A percentile compares a stretch with the other conserved stretches of the same genome.
Evolutionary conservation across 2,329 filamentous ascomycete genomes (phyloP).

Genomic region (Aspergillus brunneoviolaceus): DNA sequence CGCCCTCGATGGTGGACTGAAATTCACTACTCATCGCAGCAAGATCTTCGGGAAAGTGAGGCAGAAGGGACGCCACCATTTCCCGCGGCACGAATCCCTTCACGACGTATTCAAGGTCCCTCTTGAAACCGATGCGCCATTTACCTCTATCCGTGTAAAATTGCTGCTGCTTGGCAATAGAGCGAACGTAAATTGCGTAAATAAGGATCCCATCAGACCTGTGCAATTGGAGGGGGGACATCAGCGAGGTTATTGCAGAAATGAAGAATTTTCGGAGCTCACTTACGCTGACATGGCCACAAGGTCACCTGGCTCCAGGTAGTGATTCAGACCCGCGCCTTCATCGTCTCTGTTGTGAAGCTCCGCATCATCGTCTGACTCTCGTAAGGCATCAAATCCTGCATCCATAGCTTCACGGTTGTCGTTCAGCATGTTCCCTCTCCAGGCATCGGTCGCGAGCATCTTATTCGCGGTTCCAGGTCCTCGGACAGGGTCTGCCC

Average conservation of each 20-base stretch:
- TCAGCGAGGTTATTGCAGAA: background rate
- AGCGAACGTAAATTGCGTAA: constrained; percentile 43
- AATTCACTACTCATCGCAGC: constrained; percentile 30
- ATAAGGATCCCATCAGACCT: constrained; percentile 29
- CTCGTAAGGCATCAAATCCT: constrained; percentile 26
- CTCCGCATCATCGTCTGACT: constrained; percentile 26
- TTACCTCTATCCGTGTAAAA: constrained; percentile 46
- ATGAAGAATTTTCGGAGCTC: too few relatives aligned
- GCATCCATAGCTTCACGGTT: constrained; percentile 27
- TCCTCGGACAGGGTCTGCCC: constrained; percentile 31
- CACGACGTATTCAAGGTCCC: constrained; percentile 49
- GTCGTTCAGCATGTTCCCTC: constrained; percentile 38
- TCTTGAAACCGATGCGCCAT: constrained; percentile 41
- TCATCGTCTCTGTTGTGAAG: constrained; percentile 31
- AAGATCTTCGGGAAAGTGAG: constrained; percentile 49
- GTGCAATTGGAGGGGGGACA: background rate
- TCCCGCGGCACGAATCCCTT: constrained; percentile 49
- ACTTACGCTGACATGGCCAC: constrained; percentile 37
- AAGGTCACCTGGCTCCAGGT: constrained; percentile 43
- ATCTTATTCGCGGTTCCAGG: constrained; percentile 18
- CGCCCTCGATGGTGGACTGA: constrained; percentile 41
- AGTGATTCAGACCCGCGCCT: constrained; percentile 27
- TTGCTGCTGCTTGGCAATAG: constrained; percentile 42
- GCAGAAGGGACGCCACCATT: constrained; percentile 48
- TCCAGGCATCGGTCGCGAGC: constrained; percentile 17